Conservation (phyloP, 352 stramenopile species). For the Globisporangium apiculatum region DNA sequence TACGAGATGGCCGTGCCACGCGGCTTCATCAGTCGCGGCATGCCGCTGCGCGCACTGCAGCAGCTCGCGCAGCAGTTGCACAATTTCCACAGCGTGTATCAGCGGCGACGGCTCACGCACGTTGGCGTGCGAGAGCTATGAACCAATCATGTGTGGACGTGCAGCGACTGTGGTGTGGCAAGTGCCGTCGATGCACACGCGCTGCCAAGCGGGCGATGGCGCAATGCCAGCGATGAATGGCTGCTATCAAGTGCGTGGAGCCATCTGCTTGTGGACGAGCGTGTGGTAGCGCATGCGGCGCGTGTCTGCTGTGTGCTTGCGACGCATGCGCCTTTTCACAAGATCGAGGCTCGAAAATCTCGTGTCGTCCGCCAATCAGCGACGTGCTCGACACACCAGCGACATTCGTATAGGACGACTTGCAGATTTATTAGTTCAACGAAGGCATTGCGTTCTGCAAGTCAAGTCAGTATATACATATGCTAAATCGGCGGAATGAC, state of each 20-base stretch:
- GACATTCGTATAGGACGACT: too few species aligned
- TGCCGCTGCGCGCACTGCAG: slow-evolving; percentile 41
- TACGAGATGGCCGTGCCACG: slow-evolving; percentile 35
- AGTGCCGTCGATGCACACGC: not conserved
- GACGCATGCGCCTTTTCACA: not conserved
- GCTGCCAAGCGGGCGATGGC: too few species aligned
- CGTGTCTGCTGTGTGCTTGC: not conserved
- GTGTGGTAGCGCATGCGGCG: too few species aligned
- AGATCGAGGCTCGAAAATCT: not conserved
- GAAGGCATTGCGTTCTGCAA: too few species aligned
- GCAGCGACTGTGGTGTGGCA: not conserved
- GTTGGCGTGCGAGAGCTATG: slow-evolving; percentile 22
- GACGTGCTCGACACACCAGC: too few species aligned
- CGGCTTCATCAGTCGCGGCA: slow-evolving; percentile 49
- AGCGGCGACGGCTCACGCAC: slow-evolving; percentile 15
- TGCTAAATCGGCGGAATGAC: too few species aligned
- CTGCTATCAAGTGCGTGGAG: too few species aligned
- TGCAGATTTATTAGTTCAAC: too few species aligned
- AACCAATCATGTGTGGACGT: not conserved
- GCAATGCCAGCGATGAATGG: too few species aligned
- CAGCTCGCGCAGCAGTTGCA: slow-evolving; percentile 45
- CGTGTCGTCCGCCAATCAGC: not conserved
- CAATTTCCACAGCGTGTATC: slow-evolving; percentile 14
- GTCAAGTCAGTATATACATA: too few species aligned
- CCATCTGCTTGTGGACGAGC: too few species aligned